Evolutionary conservation across 108 stramenopile genomes (phyloP).

Genomic region (Pseudonitzschia pungens): DNA sequence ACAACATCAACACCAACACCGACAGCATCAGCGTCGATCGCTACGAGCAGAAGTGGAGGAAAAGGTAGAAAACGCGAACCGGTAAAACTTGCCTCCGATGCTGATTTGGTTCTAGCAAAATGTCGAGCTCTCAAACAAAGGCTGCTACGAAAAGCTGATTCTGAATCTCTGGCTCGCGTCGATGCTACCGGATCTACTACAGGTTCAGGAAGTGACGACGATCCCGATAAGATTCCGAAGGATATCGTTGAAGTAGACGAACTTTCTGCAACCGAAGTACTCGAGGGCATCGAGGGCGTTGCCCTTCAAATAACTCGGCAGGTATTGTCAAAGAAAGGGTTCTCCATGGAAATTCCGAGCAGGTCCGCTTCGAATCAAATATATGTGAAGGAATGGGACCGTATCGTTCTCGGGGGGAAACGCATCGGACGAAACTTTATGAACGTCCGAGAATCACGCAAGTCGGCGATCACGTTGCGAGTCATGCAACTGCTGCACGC

Average conservation of each 20-base stretch:
- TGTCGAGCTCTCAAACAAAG: slow-evolving; percentile 64
- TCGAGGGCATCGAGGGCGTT: slow-evolving; percentile 81
- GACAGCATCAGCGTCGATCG: neutral
- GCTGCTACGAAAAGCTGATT: slow-evolving; percentile 23
- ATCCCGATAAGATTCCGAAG: slow-evolving; percentile 32
- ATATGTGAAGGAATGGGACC: slow-evolving; percentile 90
- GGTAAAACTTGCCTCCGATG: slow-evolving; percentile 61
- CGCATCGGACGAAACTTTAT: slow-evolving; percentile 63
- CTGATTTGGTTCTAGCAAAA: slow-evolving; percentile 64
- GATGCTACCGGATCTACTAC: neutral
- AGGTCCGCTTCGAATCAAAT: slow-evolving; percentile 89
- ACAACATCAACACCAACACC: neutral
- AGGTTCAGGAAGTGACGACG: slow-evolving; percentile 13
- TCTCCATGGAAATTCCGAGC: slow-evolving; percentile 80
- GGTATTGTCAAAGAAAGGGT: slow-evolving; percentile 64
- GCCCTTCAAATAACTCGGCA: slow-evolving; percentile 68
- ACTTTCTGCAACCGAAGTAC: slow-evolving; percentile 62
- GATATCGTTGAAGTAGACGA: slow-evolving; percentile 78
- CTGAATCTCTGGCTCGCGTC: slow-evolving; percentile 22
- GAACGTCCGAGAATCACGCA: slow-evolving; percentile 87
- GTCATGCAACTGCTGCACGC: slow-evolving; percentile 93
- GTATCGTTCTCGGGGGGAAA: slow-evolving; percentile 81
- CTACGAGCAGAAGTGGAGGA: neutral
- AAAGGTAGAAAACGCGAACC: slow-evolving; percentile 24
- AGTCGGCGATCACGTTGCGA: slow-evolving; percentile 93